Evolutionary conservation across 2,329 filamentous ascomycete species (phyloP), one percentile per base, ranked within the genome.

Genomic region (Magnaporthiopsis incrustans): DNA sequence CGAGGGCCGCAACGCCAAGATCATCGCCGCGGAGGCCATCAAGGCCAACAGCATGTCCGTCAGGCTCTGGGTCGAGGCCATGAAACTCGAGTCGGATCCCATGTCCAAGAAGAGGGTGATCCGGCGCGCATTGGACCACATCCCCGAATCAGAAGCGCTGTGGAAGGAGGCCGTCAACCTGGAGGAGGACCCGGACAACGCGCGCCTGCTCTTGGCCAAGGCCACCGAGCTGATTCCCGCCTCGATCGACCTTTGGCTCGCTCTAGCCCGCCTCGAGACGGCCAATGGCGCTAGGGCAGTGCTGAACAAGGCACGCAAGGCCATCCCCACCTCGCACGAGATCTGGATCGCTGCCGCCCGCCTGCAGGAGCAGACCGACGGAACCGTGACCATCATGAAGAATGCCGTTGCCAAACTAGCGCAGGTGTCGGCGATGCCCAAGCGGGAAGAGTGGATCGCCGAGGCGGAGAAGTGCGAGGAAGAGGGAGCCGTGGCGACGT

Each of bases 161-260:
- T 99, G 95, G 95, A 99, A 98, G 74, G 92, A 96, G 73, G 89
- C 94, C 6, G 94, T 99, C 67, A 98, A 98, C 70, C 79, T 98
- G 64, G 95, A 98, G 72, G 94, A 97, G 71, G 89, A 97, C 69
- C 85, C 90, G 0, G 89, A 89, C 35, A 92, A 97, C 77, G 96
- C 96, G 5, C 88, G 89, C 67, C 80, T 99, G 64, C 82, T 99
- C 64, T 85, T 99, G 60, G 93, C 92, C 60, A 97, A 97, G 77
- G 96, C 96, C 0, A 96, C 93, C 0, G 93, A 99, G 70, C 89
- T 97, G 65, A 96, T 99, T 64, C 94, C 94, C 0, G 81, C 96
- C 8, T 97, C 94, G 0, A 89, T 97, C 53, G 96, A 99, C 73
- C 79, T 99, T 1, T 99, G 95, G 95, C 84, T 99, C 59, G 95